A percentile compares a stretch with the other conserved stretches of the same genome.
These are phyloP conservation scores for Linanthus parryae DNA, from an alignment of 148 eudicot genomes.

Conservation along the genomic window DNA sequence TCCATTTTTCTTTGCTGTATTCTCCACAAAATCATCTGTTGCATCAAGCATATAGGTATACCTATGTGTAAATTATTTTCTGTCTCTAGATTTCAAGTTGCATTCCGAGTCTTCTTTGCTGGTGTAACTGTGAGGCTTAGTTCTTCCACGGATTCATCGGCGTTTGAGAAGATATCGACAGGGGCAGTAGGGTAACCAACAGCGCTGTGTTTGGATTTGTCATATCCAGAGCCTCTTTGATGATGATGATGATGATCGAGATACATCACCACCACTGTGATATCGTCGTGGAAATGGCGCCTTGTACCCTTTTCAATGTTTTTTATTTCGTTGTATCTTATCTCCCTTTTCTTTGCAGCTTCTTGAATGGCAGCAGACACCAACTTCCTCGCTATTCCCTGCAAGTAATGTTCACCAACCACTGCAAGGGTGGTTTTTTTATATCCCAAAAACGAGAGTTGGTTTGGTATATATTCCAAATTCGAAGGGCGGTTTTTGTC, in stretches of 20 bases:
- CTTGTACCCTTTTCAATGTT: slow-evolving; percentile 39
- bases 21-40: neutral
- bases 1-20: neutral
- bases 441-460: too few relatives aligned
- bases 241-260: slow-evolving; percentile 42
- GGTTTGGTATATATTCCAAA: too few relatives aligned
- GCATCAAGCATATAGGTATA: neutral
- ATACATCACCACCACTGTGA: slow-evolving; percentile 41
- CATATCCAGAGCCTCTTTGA: neutral
- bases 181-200: slow-evolving; percentile 34
- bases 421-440: too few relatives aligned
- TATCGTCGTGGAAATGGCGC: slow-evolving; percentile 52
- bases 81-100: neutral
- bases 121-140: neutral
- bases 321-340: slow-evolving; percentile 37
- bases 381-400: slow-evolving; percentile 50
- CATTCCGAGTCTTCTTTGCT: slow-evolving; percentile 1
- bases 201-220: slow-evolving; percentile 13
- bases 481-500: too few relatives aligned
- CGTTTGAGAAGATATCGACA: slow-evolving; percentile 26
- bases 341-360: slow-evolving; percentile 45
- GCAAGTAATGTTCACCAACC: slow-evolving; percentile 1
- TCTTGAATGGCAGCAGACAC: slow-evolving; percentile 38
- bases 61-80: neutral
- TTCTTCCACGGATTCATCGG: slow-evolving; percentile 10